Evolutionary conservation across 78 protist genomes (phyloP), one percentile per base, ranked within the genome.

Genomic region (Dictyostelium capitatum): DNA sequence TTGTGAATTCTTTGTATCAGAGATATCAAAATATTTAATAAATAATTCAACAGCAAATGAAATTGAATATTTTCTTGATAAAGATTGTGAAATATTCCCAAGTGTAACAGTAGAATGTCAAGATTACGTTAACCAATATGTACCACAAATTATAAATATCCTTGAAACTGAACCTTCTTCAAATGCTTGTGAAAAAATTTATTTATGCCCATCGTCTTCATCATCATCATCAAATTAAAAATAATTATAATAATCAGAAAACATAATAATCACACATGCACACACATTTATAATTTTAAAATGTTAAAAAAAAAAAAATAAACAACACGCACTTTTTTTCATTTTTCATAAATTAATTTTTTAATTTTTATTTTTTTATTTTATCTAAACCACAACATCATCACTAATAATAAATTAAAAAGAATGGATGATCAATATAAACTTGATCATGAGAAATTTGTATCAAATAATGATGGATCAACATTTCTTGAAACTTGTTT

Each of bases 381-480:
- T 37, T 37, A 2, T 37, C 2, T 2, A 37, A 37, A 37, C 43
- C 43, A 37, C 43, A 37, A 37, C 43, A 37, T 37, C 43, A 37
- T 37, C 43, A 37, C 2, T 37, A 37, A 37, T 37, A 37, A 37
- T 37, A 62, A 62, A 23, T n/a, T n/a, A 57, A 57, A 56, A 56
- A 53, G 23, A 32, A 87, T 87, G 93, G 93, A 87, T 48, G 79
- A 87, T 0, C 48, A 74, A 65, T 87, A 87, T 77, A 87, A 87
- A 51, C 23, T 53, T 43, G 93, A 56, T 25, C 93, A 87, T 30
- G 84, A 87, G 65, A 74, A 25, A 11, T 87, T 87, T 65, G 93
- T 87, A 15, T 50, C 79, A 57, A 79, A 79, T 51, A 80, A 67
- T 43, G 80, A 80, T 17, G 93, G 93, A 12, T 54, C 93, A 0